Percentiles rank a stretch among this genome's conserved stretches.
Conservation (phyloP, 441 rosid species). For the Mallotus japonicus region DNA sequence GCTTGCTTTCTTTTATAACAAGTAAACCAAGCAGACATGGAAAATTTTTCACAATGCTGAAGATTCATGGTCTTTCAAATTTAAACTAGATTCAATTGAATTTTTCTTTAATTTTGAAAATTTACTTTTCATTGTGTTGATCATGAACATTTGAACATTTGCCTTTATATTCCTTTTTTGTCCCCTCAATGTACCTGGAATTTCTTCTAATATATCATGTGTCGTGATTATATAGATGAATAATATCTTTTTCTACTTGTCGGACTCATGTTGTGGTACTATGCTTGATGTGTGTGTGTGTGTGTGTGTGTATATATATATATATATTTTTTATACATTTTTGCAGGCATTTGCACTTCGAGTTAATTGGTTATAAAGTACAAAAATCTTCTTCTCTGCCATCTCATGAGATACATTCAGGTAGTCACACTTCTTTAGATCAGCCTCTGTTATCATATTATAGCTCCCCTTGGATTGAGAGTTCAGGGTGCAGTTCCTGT, state of each 20-base stretch:
- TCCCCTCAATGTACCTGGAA: neutral
- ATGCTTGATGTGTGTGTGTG: too few relatives aligned
- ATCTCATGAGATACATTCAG: conserved; percentile 8
- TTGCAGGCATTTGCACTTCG: conserved; percentile 62
- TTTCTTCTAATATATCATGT: neutral
- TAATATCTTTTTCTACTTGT: neutral
- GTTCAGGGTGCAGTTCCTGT: neutral
- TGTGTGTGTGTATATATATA: neutral
- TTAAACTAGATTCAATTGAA: too few relatives aligned
- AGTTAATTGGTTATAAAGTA: conserved; percentile 58
- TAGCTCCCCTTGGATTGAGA: neutral
- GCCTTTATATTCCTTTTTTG: too few relatives aligned
- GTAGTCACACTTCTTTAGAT: conserved; percentile 1
- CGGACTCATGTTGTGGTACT: neutral
- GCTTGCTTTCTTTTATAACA: too few relatives aligned
- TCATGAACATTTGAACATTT: neutral
- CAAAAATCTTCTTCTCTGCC: conserved; percentile 13
- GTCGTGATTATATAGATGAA: neutral
- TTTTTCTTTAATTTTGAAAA: neutral
- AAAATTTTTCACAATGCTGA: too few relatives aligned
- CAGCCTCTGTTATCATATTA: neutral
- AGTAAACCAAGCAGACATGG: too few relatives aligned
- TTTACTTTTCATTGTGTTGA: neutral
- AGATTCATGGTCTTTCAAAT: too few relatives aligned
- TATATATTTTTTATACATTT: conserved; percentile 7